Evolutionary conservation across 768 basidiomycete species (phyloP).

Genomic region (Tubosaeta sp.): DNA sequence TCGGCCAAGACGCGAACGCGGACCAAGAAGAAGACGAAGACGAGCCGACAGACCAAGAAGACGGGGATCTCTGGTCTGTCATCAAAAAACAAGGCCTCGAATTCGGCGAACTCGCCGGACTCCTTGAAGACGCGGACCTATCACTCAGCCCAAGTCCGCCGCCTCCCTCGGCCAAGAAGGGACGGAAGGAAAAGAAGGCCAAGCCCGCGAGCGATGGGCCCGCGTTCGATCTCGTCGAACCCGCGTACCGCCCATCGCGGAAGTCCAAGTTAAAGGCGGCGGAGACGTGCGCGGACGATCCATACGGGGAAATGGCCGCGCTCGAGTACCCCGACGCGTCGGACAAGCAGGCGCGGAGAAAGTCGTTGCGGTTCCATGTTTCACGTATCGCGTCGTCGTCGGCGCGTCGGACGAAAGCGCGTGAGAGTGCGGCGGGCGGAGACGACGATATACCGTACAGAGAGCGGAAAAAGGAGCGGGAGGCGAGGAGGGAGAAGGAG

Average conservation of each 20-base stretch:
- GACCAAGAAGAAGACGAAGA: constrained; percentile 26
- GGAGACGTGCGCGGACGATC: constrained; percentile 15
- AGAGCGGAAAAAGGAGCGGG: constrained; percentile 63
- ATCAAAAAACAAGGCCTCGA: constrained; percentile 37
- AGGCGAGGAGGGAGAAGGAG: constrained; percentile 49
- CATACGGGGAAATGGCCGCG: constrained; percentile 71
- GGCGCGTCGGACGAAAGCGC: constrained; percentile 69
- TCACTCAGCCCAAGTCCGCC: background rate
- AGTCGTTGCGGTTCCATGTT: constrained; percentile 89
- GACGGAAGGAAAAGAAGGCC: constrained; percentile 58
- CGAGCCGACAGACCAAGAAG: constrained; percentile 35
- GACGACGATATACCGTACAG: constrained; percentile 95
- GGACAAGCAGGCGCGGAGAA: constrained; percentile 80
- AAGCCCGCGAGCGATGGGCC: constrained; percentile 29
- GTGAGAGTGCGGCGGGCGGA: constrained; percentile 69
- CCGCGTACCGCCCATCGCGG: constrained; percentile 42
- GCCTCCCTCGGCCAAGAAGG: constrained; percentile 38
- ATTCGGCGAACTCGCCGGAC: constrained; percentile 48
- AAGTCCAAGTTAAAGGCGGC: constrained; percentile 2
- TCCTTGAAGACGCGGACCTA: constrained; percentile 49
- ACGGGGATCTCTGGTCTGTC: constrained; percentile 42
- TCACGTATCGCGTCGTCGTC: constrained; percentile 83
- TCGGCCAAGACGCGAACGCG: constrained; percentile 48
- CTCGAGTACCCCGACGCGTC: constrained; percentile 69
- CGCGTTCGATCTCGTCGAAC: constrained; percentile 75